Evolutionary conservation across 1,139 yeast species (phyloP), one percentile per base, ranked within the genome.

Genomic region (Blastobotrys persicus): DNA sequence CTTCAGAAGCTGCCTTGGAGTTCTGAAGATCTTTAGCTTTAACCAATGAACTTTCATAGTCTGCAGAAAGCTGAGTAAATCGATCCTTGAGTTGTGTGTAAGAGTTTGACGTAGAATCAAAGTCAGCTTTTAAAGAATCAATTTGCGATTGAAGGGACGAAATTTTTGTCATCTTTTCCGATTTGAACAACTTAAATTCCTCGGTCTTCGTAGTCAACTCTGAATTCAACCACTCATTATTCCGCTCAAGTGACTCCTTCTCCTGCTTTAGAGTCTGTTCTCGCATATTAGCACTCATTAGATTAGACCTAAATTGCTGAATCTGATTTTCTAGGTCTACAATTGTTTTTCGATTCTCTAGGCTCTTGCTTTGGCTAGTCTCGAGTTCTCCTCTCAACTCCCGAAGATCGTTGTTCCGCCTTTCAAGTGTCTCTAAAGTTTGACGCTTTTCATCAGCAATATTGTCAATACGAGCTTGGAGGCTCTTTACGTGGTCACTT

Each of bases 381-480:
- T 76, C 77, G n/a, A 81, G 66, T 45, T 82, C 81, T n/a, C 69
- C 71, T 48, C 76, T 77, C 41, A 80, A 66, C n/a, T 70, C 72
- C 34, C 72, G 69, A 35, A 77, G 64, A 55, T 81, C 85, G 23
- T 67, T 70, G 67, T 69, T 74, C 56, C 73, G 74, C 49, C 70
- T 66, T 48, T 72, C 76, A n/a, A 78, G 53, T 23, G 73, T 56
- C 46, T 72, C 76, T 32, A 73, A 58, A 1, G 72, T 64, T 11
- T 67, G 67, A 12, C 70, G 63, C 43, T 75, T 75, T 35, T 76
- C 79, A 12, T 63, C 62, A 11, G 53, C 42, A 2, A 58, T 45
- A 2, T 52, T 41, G 5, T 59, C 59, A n/a, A 62, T 31, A 40
- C 60, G 53, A 20, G 51, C 47, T 39, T 58, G 55, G 2, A 63